phyloP scores from a whole-genome alignment of 73 alveolate genomes.

The Loxodes magnus region DNA sequence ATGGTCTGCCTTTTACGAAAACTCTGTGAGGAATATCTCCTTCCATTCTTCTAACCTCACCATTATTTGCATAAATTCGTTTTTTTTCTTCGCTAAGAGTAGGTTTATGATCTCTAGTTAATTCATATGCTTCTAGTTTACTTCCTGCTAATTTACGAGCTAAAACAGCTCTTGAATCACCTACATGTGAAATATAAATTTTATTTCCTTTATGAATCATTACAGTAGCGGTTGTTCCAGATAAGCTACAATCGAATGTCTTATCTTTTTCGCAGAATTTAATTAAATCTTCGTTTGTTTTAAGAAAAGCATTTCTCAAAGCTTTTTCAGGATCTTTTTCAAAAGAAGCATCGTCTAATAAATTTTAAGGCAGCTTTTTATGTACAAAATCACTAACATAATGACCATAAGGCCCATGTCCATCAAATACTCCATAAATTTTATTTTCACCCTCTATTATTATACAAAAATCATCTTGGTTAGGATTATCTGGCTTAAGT shows the following conservation, averaged over 20 bases:
- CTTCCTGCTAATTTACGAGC: conserved; percentile 2
- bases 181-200: conserved; percentile 7
- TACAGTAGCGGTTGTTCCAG: conserved; percentile 17
- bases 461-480: conserved; percentile 43
- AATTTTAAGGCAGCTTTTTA: conserved; percentile 12
- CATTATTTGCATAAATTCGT: conserved; percentile 14
- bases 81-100: conserved; percentile 27
- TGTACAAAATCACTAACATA: conserved; percentile 32
- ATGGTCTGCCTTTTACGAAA: conserved; percentile 46
- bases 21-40: conserved; percentile 18
- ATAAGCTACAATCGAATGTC: conserved; percentile 4
- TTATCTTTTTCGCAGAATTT: neutral
- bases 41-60: conserved; percentile 4
- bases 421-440: conserved; percentile 54
- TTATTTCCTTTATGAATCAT: neutral
- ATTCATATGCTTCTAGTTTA: conserved; percentile 3
- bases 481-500: conserved; percentile 1
- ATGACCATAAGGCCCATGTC: conserved; percentile 68
- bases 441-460: conserved; percentile 24
- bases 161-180: conserved; percentile 6
- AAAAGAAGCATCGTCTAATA: neutral
- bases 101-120: conserved; percentile 46
- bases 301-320: neutral
- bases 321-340: conserved; percentile 1
- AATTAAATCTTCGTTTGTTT: neutral